phyloP scores from a whole-genome alignment of 257 asterid species.

The Knoxia roxburghii region DNA sequence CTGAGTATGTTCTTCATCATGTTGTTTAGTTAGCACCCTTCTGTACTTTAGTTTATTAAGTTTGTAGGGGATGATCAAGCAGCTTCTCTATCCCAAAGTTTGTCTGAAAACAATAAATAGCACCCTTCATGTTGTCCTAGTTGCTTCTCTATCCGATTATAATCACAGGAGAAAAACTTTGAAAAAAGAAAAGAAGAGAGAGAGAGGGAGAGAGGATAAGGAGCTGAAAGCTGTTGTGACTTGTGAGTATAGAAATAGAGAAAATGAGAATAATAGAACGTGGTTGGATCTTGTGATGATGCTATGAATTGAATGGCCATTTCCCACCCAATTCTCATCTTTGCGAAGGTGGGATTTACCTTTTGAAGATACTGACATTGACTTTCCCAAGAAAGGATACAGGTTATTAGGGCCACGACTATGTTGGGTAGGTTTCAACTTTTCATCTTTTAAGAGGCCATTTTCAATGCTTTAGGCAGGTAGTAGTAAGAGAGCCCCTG shows the following conservation, averaged over 20 bases:
- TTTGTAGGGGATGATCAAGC: neutral
- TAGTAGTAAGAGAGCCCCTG: neutral
- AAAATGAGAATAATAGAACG: slow-evolving; percentile 4
- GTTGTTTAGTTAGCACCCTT: neutral
- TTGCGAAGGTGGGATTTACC: slow-evolving; percentile 4
- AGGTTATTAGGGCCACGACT: neutral
- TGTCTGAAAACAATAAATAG: too few relatives aligned
- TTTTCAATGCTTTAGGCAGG: neutral
- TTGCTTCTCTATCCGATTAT: neutral
- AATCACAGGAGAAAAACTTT: neutral
- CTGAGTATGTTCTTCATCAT: neutral
- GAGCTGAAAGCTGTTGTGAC: neutral
- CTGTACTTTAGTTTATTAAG: neutral
- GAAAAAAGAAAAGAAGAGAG: too few relatives aligned
- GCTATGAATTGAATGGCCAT: neutral
- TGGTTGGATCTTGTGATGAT: slow-evolving; percentile 8
- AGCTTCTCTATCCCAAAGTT: neutral
- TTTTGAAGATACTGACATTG: neutral
- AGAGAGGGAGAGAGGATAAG: neutral
- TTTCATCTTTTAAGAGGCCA: neutral
- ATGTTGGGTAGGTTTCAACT: neutral
- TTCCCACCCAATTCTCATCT: slow-evolving; percentile 7
- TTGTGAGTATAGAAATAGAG: neutral
- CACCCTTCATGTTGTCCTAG: neutral
- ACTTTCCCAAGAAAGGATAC: neutral